Percentiles rank a stretch among this genome's conserved stretches.
Evolutionary conservation across 1,139 yeast genomes (phyloP).

Genomic region (Chernovozyma aurita): DNA sequence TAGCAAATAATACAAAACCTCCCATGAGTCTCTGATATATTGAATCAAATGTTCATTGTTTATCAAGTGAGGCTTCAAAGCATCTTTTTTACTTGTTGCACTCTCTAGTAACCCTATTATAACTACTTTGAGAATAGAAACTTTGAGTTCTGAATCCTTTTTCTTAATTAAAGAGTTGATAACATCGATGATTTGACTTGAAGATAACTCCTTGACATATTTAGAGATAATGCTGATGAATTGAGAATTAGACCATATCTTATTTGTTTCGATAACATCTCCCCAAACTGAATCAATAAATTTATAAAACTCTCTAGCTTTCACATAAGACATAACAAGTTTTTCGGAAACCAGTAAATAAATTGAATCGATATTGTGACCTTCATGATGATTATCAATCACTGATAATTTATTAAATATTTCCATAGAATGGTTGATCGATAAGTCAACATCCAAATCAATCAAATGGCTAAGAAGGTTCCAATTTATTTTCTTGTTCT

Average conservation of each 20-base stretch:
- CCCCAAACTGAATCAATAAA: constrained; percentile 49
- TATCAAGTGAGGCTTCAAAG: constrained; percentile 14
- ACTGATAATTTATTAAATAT: constrained; percentile 17
- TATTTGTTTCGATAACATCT: constrained; percentile 19
- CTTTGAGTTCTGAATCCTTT: constrained; percentile 6
- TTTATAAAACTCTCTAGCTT: constrained; percentile 53
- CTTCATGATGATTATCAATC: constrained; percentile 2
- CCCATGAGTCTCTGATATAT: constrained; percentile 33
- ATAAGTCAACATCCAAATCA: constrained; percentile 48
- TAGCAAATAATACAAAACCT: constrained; percentile 40
- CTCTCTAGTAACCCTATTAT: constrained; percentile 35
- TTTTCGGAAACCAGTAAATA: constrained; percentile 25
- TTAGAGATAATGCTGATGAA: constrained; percentile 36
- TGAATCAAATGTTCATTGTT: constrained; percentile 10
- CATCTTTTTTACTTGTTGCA: constrained; percentile 16
- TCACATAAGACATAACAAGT: constrained; percentile 44
- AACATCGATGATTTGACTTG: constrained; percentile 35
- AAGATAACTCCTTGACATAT: constrained; percentile 40
- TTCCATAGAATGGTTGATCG: constrained; percentile 32
- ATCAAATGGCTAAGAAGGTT: constrained; percentile 39
- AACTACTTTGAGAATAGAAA: constrained; percentile 31
- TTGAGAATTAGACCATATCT: constrained; percentile 22
- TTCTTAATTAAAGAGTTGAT: constrained; percentile 14
- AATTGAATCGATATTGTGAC: neutral
- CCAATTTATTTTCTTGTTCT: constrained; percentile 32